A percentile compares a stretch with the other conserved stretches of the same genome.
Evolutionary conservation across 768 basidiomycete genomes (phyloP).

Genomic region (Xerocomellus intermedius): DNA sequence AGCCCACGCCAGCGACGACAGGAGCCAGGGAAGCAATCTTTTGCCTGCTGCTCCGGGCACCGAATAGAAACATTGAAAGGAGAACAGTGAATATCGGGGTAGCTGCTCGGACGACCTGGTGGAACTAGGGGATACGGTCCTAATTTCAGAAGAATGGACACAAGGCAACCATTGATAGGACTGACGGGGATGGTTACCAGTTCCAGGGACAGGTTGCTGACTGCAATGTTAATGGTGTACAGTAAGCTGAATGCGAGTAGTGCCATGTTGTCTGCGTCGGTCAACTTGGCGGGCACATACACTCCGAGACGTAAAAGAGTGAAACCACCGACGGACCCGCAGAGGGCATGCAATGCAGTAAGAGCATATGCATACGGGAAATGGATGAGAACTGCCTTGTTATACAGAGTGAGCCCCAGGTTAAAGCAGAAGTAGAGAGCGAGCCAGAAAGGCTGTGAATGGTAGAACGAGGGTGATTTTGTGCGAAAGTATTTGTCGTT

Average conservation of each 20-base stretch:
- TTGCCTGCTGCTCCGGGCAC: slow-evolving; percentile 51
- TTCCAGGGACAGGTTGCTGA: slow-evolving; percentile 88
- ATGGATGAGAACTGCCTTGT: slow-evolving; percentile 86
- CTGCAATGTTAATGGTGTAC: slow-evolving; percentile 92
- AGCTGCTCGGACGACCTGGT: slow-evolving; percentile 92
- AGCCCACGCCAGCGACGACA: slow-evolving; percentile 85
- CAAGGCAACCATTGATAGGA: slow-evolving; percentile 10
- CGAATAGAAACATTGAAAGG: slow-evolving; percentile 69
- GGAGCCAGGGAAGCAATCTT: slow-evolving; percentile 78
- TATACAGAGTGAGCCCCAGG: slow-evolving; percentile 88
- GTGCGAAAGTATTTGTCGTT: slow-evolving; percentile 6
- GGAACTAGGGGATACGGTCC: slow-evolving; percentile 60
- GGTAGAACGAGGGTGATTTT: slow-evolving; percentile 21
- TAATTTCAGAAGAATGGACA: neutral
- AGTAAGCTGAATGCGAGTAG: slow-evolving; percentile 82
- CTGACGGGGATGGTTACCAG: slow-evolving; percentile 88
- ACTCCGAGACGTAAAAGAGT: slow-evolving; percentile 55
- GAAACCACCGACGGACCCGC: slow-evolving; percentile 79
- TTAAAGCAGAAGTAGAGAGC: slow-evolving; percentile 87
- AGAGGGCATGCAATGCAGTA: slow-evolving; percentile 88
- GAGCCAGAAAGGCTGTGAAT: slow-evolving; percentile 58
- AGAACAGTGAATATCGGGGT: slow-evolving; percentile 91
- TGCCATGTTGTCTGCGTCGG: slow-evolving; percentile 51
- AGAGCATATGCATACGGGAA: slow-evolving; percentile 97
- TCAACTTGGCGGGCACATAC: slow-evolving; percentile 58